phyloP scores from a whole-genome alignment of 2,329 filamentous ascomycete species.

The Chaetomiaceae sp. region DNA sequence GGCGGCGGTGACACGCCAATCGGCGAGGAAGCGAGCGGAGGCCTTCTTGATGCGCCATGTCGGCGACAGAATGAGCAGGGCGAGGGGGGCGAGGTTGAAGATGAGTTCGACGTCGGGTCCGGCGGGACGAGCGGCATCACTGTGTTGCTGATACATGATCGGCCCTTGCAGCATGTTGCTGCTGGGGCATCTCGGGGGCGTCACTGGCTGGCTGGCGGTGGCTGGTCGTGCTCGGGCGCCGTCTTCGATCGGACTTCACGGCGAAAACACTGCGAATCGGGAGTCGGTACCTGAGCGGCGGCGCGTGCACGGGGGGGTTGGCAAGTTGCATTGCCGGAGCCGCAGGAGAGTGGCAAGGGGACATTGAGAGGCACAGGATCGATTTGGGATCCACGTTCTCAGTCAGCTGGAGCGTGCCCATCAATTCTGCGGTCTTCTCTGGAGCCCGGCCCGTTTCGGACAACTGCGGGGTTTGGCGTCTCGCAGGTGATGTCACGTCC shows the following conservation, averaged over 20 bases:
- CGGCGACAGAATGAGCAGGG: slow-evolving; percentile 31
- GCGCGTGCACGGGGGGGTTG: too few species aligned
- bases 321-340: too few species aligned
- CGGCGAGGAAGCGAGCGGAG: slow-evolving; percentile 29
- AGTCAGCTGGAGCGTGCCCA: too few species aligned
- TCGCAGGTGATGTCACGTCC: neutral
- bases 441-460: neutral
- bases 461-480: neutral
- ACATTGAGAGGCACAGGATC: too few species aligned
- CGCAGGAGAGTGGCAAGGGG: too few species aligned
- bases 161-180: neutral
- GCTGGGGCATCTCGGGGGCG: neutral
- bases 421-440: neutral
- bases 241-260: too few species aligned
- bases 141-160: neutral
- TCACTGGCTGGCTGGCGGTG: too few species aligned
- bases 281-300: too few species aligned
- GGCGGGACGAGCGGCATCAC: neutral
- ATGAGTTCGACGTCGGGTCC: slow-evolving; percentile 25
- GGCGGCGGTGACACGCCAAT: slow-evolving; percentile 27
- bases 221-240: too few species aligned
- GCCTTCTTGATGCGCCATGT: slow-evolving; percentile 30
- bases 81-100: slow-evolving; percentile 31
- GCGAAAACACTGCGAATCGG: too few species aligned
- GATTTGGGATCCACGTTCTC: too few species aligned